Conservation (phyloP, 2,329 filamentous ascomycete genomes). For the Talaromyces piceae region DNA sequence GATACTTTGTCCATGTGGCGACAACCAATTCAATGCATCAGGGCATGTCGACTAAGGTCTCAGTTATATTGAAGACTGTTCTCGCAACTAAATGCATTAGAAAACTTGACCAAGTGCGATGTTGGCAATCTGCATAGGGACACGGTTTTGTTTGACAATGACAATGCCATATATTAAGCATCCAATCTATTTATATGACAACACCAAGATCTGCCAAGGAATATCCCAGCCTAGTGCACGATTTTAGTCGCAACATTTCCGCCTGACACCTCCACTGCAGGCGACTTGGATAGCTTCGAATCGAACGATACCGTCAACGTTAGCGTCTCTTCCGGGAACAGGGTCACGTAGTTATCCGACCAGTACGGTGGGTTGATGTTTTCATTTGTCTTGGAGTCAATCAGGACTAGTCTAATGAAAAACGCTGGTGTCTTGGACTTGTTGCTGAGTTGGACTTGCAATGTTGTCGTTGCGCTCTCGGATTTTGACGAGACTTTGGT, state of each 20-base stretch:
- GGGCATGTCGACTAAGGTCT: too few relatives aligned
- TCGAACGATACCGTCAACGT: slow-evolving; percentile 28
- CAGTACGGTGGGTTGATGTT: slow-evolving; percentile 49
- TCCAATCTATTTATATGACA: neutral
- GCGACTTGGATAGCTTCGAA: slow-evolving; percentile 7
- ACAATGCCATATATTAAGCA: neutral
- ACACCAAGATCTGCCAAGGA: neutral
- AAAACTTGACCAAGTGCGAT: too few relatives aligned
- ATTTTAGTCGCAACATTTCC: slow-evolving; percentile 14
- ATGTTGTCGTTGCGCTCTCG: slow-evolving; percentile 5
- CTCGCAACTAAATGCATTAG: too few relatives aligned
- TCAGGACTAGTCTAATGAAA: slow-evolving; percentile 48
- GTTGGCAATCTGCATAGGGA: too few relatives aligned
- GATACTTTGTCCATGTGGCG: too few relatives aligned
- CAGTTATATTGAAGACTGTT: too few relatives aligned
- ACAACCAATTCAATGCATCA: too few relatives aligned
- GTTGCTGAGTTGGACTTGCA: slow-evolving; percentile 45
- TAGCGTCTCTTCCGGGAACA: slow-evolving; percentile 51
- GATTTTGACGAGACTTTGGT: neutral
- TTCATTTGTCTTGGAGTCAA: slow-evolving; percentile 32
- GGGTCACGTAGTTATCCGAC: slow-evolving; percentile 57
- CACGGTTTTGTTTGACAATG: too few relatives aligned
- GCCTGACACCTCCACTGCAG: slow-evolving; percentile 17
- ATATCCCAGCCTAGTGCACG: neutral
- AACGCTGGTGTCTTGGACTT: slow-evolving; percentile 47